Percentiles rank a stretch among this genome's conserved stretches.
Conservation (phyloP, 352 stramenopile species). For the Phytophthora kernoviae region DNA sequence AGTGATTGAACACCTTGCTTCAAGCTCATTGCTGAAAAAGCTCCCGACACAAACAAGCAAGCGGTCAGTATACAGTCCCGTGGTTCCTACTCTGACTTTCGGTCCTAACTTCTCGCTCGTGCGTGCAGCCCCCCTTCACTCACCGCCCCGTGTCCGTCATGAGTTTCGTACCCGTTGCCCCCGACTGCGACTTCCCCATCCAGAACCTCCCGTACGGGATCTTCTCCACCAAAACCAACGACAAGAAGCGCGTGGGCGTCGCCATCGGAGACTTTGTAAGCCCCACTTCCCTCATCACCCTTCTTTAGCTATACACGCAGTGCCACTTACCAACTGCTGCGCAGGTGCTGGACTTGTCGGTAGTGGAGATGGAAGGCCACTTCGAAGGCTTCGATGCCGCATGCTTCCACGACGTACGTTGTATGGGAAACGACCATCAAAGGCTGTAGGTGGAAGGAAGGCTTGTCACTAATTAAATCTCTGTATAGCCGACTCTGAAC, state of each 20-base stretch:
- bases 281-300: constrained; percentile 2
- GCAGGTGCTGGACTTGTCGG: constrained; percentile 88
- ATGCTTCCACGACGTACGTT: constrained; percentile 68
- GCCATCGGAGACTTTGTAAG: constrained; percentile 81
- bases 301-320: background rate
- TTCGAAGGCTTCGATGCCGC: constrained; percentile 86
- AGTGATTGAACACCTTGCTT: too few species aligned
- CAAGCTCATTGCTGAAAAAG: too few species aligned
- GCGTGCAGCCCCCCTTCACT: constrained; percentile 1
- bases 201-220: constrained; percentile 96
- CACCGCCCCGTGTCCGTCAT: constrained; percentile 12
- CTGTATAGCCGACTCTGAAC: constrained; percentile 81
- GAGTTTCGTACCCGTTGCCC: constrained; percentile 65
- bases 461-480: too few species aligned
- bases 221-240: constrained; percentile 83
- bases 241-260: constrained; percentile 77
- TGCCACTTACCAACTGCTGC: constrained; percentile 6
- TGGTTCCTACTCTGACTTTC: too few species aligned
- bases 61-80: too few species aligned
- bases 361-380: constrained; percentile 88
- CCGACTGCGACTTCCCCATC: constrained; percentile 91
- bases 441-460: background rate
- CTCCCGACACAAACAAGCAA: too few species aligned
- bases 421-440: too few species aligned
- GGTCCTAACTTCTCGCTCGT: too few species aligned